Percentiles rank a stretch among this genome's conserved stretches.
These are phyloP conservation scores for Fistulifera pelliculosa DNA, from an alignment of 108 stramenopile genomes.

Conservation along the genomic window DNA sequence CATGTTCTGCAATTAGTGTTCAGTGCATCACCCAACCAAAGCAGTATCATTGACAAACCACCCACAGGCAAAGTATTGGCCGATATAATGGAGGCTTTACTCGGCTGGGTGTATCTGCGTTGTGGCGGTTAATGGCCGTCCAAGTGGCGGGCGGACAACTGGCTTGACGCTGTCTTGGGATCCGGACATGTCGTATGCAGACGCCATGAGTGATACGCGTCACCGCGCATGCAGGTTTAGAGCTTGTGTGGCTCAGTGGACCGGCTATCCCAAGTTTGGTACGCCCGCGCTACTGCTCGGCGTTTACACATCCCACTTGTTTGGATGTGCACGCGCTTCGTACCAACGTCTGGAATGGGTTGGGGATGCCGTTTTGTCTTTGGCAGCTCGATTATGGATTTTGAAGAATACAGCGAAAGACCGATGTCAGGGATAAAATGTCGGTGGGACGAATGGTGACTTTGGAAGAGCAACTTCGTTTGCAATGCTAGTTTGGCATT, in stretches of 20 bases:
- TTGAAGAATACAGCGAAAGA: slow-evolving; percentile 10
- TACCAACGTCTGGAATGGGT: slow-evolving; percentile 64
- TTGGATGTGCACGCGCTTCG: slow-evolving; percentile 33
- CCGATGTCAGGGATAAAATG: neutral
- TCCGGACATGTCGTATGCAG: neutral
- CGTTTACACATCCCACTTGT: slow-evolving; percentile 52
- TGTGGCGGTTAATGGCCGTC: slow-evolving; percentile 19
- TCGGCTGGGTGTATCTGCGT: slow-evolving; percentile 45
- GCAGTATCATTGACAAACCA: neutral
- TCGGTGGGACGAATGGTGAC: slow-evolving; percentile 25
- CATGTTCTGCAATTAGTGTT: slow-evolving; percentile 11
- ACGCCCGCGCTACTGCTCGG: slow-evolving; percentile 29
- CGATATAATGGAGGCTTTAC: slow-evolving; percentile 50
- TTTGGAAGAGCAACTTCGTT: slow-evolving; percentile 33
- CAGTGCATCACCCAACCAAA: neutral
- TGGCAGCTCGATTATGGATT: slow-evolving; percentile 49
- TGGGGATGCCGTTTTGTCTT: slow-evolving; percentile 59
- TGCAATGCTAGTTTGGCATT: slow-evolving; percentile 50
- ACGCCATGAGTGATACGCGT: neutral
- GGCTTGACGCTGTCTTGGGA: neutral
- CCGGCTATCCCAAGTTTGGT: slow-evolving; percentile 8
- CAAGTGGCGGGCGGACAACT: neutral
- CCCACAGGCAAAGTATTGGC: slow-evolving; percentile 29
- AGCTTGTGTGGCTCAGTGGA: too few relatives aligned
- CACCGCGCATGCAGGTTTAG: too few relatives aligned